Conservation (phyloP, 495 filamentous ascomycete genomes). For the Penicillium coprophilum region DNA sequence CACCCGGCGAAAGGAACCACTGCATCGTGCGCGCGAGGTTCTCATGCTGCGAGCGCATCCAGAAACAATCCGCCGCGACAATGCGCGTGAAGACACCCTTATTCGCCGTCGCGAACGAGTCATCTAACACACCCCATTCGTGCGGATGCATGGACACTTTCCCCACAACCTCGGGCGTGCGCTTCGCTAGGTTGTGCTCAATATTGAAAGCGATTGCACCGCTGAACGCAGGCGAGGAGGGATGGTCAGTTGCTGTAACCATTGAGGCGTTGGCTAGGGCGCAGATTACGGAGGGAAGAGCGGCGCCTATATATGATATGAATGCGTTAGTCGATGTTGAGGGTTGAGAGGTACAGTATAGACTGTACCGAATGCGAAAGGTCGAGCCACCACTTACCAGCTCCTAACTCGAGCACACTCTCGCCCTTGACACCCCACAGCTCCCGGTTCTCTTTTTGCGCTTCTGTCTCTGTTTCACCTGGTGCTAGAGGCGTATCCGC, state of each 20-base stretch:
- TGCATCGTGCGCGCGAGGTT: conserved; percentile 68
- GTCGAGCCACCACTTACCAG: conserved; percentile 46
- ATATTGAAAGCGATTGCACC: conserved; percentile 64
- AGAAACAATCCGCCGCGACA: conserved; percentile 80
- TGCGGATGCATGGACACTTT: conserved; percentile 58
- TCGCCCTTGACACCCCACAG: conserved; percentile 54
- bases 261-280: conserved; percentile 60
- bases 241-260: conserved; percentile 77
- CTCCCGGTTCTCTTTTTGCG: conserved; percentile 14
- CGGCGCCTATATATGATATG: conserved; percentile 56
- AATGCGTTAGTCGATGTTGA: conserved; percentile 7
- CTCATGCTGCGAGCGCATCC: conserved; percentile 77
- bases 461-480: background rate
- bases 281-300: conserved; percentile 68
- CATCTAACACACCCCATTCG: conserved; percentile 65
- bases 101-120: conserved; percentile 52
- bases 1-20: conserved; percentile 64
- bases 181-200: conserved; percentile 46
- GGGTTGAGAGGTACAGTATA: background rate
- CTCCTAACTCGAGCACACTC: conserved; percentile 59
- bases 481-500: conserved; percentile 16
- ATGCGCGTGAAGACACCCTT: conserved; percentile 62
- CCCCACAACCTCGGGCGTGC: conserved; percentile 21
- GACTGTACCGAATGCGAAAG: background rate
- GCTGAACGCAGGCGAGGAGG: conserved; percentile 62